These are phyloP conservation scores for Capillidium heterosporum DNA, from an alignment of 371 early-diverging fungal genomes.

Conservation along the genomic window DNA sequence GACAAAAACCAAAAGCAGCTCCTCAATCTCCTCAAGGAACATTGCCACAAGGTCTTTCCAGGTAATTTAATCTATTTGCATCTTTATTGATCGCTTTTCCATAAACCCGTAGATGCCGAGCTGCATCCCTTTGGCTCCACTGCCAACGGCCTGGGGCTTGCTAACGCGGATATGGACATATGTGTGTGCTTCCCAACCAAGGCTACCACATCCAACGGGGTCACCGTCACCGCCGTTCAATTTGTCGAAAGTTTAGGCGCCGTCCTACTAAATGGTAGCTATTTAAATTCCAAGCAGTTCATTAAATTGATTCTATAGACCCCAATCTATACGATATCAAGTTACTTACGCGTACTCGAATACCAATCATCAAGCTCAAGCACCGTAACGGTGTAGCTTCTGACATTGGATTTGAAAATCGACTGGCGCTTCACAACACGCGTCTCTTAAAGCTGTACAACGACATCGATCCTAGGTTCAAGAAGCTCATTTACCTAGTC, in stretches of 20 bases:
- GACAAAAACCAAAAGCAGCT: neutral
- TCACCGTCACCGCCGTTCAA: conserved; percentile 12
- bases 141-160: conserved; percentile 17
- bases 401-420: conserved; percentile 66
- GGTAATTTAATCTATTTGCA: neutral
- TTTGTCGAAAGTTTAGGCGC: conserved; percentile 18
- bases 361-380: conserved; percentile 25
- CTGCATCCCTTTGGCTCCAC: conserved; percentile 15
- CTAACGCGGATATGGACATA: conserved; percentile 19
- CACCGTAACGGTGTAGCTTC: conserved; percentile 26
- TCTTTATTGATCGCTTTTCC: neutral
- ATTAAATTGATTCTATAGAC: neutral
- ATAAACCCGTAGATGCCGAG: neutral
- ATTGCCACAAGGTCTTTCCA: neutral
- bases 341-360: conserved; percentile 17
- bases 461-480: conserved; percentile 48
- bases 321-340: conserved; percentile 13
- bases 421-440: conserved; percentile 56
- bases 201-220: neutral
- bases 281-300: neutral
- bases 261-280: conserved; percentile 10
- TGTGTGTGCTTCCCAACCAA: conserved; percentile 12
- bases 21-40: neutral
- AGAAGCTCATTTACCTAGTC: conserved; percentile 32
- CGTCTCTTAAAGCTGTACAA: conserved; percentile 47